Conservation (phyloP, 805 yeast species). For the Yueomyces sinensis region DNA sequence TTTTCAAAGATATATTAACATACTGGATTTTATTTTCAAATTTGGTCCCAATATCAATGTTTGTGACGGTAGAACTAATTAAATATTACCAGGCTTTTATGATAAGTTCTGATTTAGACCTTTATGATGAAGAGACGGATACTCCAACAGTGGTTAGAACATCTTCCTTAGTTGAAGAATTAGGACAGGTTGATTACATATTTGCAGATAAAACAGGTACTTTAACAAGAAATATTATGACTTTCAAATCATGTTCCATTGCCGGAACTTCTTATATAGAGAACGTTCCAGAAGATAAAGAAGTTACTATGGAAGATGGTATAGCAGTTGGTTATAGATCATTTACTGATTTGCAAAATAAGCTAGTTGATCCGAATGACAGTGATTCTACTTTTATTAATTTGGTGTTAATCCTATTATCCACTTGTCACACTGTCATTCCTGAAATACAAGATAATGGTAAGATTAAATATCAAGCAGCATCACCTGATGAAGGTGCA, state of each 20-base stretch:
- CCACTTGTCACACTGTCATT: slow-evolving; percentile 95
- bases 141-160: slow-evolving; percentile 94
- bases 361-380: slow-evolving; percentile 30
- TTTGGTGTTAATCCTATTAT: slow-evolving; percentile 69
- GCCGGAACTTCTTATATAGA: slow-evolving; percentile 84
- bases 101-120: slow-evolving; percentile 88
- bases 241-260: slow-evolving; percentile 83
- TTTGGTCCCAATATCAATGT: slow-evolving; percentile 91
- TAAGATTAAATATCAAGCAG: slow-evolving; percentile 85
- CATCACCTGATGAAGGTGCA: slow-evolving; percentile 99
- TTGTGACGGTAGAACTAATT: slow-evolving; percentile 91
- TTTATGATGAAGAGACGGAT: slow-evolving; percentile 77
- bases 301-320: slow-evolving; percentile 62
- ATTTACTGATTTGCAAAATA: slow-evolving; percentile 47
- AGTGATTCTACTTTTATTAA: slow-evolving; percentile 40
- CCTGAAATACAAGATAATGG: slow-evolving; percentile 67
- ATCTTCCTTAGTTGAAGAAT: slow-evolving; percentile 88
- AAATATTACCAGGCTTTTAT: slow-evolving; percentile 90
- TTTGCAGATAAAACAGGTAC: slow-evolving; percentile 98
- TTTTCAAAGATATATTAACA: slow-evolving; percentile 79
- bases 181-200: slow-evolving; percentile 92
- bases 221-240: slow-evolving; percentile 91
- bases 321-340: slow-evolving; percentile 67
- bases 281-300: slow-evolving; percentile 83
- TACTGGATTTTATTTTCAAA: slow-evolving; percentile 95